These are phyloP conservation scores for Tolypocladium ophioglossoides DNA, from an alignment of 2,329 filamentous ascomycete genomes.

Conservation along the genomic window DNA sequence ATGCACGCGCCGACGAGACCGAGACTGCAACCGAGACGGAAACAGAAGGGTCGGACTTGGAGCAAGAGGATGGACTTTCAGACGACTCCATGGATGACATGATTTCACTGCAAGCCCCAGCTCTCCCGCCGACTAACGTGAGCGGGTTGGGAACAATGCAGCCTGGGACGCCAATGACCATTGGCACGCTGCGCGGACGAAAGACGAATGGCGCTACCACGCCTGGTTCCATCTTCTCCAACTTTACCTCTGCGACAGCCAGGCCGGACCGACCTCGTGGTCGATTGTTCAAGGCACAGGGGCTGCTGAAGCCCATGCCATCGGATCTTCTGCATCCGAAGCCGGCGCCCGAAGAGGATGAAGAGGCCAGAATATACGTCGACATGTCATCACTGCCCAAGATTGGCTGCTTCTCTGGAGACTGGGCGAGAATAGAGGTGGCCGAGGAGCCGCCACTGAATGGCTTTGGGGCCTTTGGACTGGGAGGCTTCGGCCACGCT, in stretches of 20 bases:
- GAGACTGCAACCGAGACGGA: slow-evolving; percentile 51
- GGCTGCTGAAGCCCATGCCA: slow-evolving; percentile 60
- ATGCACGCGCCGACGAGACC: slow-evolving; percentile 47
- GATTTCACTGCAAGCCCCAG: slow-evolving; percentile 77
- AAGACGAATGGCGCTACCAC: slow-evolving; percentile 65
- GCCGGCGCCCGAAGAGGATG: slow-evolving; percentile 66
- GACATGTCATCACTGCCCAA: slow-evolving; percentile 77
- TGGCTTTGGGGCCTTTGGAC: slow-evolving; percentile 55
- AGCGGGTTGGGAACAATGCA: slow-evolving; percentile 73
- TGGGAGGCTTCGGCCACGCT: slow-evolving; percentile 46
- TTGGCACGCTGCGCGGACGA: slow-evolving; percentile 46
- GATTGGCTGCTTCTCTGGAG: slow-evolving; percentile 92
- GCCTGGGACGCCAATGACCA: slow-evolving; percentile 68
- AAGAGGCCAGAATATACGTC: slow-evolving; percentile 82
- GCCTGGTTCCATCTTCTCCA: slow-evolving; percentile 82
- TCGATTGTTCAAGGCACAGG: slow-evolving; percentile 76
- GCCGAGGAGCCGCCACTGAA: slow-evolving; percentile 62
- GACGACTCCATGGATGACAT: slow-evolving; percentile 90
- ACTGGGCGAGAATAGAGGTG: slow-evolving; percentile 83
- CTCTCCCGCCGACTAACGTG: slow-evolving; percentile 64
- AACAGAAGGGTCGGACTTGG: slow-evolving; percentile 49
- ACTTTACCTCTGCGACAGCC: slow-evolving; percentile 74
- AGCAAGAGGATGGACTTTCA: slow-evolving; percentile 66
- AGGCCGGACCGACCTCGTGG: slow-evolving; percentile 61
- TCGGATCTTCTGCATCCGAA: slow-evolving; percentile 77